Evolutionary conservation across 1,139 yeast species (phyloP).

Genomic region (Saccharomyces hybrid): DNA sequence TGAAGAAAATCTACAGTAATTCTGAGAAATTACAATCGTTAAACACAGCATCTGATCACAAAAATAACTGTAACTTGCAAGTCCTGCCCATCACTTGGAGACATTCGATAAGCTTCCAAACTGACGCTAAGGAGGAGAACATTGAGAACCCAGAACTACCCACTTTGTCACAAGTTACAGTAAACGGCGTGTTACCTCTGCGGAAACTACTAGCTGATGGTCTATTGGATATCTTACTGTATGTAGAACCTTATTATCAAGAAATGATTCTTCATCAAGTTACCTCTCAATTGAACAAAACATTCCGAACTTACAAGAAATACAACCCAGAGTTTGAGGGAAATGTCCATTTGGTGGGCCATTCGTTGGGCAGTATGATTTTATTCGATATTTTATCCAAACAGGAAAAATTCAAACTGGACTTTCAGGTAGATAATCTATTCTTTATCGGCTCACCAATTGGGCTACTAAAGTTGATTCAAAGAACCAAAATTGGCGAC

Average conservation of each 20-base stretch:
- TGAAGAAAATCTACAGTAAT: slow-evolving; percentile 49
- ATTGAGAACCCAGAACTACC: slow-evolving; percentile 40
- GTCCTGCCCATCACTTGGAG: slow-evolving; percentile 77
- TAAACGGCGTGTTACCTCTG: slow-evolving; percentile 72
- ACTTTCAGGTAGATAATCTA: slow-evolving; percentile 65
- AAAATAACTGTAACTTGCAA: slow-evolving; percentile 55
- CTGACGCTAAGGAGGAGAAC: slow-evolving; percentile 32
- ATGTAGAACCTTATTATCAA: slow-evolving; percentile 70
- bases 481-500: slow-evolving; percentile 44
- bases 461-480: slow-evolving; percentile 72
- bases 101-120: slow-evolving; percentile 56
- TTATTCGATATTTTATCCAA: slow-evolving; percentile 64
- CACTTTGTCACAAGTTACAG: slow-evolving; percentile 60
- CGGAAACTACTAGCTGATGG: slow-evolving; percentile 80
- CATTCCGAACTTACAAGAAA: slow-evolving; percentile 51
- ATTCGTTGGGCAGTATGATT: slow-evolving; percentile 84
- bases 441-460: slow-evolving; percentile 87
- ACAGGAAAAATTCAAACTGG: slow-evolving; percentile 47
- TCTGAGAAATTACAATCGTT: slow-evolving; percentile 38
- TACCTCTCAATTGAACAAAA: slow-evolving; percentile 58
- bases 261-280: slow-evolving; percentile 60
- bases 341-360: slow-evolving; percentile 76
- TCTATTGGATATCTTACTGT: slow-evolving; percentile 72
- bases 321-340: slow-evolving; percentile 74
- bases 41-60: slow-evolving; percentile 25